Evolutionary conservation across 1,284 basidiomycete genomes (phyloP).

Genomic region (Trametes pubescens): DNA sequence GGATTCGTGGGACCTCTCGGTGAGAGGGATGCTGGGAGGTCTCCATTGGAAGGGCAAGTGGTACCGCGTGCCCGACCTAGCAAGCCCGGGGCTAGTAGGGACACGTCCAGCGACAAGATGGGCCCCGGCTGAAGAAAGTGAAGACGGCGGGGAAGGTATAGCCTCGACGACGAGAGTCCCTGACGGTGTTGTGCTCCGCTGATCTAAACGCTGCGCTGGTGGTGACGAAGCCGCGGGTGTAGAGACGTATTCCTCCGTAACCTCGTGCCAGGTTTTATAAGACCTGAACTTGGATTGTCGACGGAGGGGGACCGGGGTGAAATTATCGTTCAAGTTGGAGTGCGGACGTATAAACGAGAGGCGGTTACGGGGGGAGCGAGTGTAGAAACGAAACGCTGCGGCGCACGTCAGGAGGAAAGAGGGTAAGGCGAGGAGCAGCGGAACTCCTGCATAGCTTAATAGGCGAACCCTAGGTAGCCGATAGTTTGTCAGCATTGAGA

Average conservation of each 20-base stretch:
- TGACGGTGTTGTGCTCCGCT: constrained; percentile 30
- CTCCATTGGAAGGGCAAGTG: constrained; percentile 38
- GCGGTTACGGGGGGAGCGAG: constrained; percentile 24
- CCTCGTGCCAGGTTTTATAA: constrained; percentile 26
- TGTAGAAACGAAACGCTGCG: constrained; percentile 28
- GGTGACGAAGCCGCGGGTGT: background rate
- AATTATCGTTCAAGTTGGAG: constrained; percentile 19
- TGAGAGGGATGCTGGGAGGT: constrained; percentile 19
- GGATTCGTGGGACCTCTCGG: constrained; percentile 20
- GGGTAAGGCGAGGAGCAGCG: constrained; percentile 60
- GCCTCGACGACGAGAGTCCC: constrained; percentile 27
- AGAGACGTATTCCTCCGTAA: constrained; percentile 17
- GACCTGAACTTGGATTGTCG: constrained; percentile 23
- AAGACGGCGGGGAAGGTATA: constrained; percentile 36
- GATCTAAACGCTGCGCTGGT: constrained; percentile 11
- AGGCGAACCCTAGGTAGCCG: constrained; percentile 60
- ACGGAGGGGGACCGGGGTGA: constrained; percentile 37
- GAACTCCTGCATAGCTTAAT: constrained; percentile 64
- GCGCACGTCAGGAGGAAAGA: constrained; percentile 52
- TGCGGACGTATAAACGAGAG: constrained; percentile 19
- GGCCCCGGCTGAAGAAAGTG: constrained; percentile 31
- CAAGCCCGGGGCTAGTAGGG: constrained; percentile 27
- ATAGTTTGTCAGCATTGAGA: background rate
- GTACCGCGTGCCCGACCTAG: constrained; percentile 30
- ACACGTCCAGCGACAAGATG: constrained; percentile 30